A percentile compares a stretch with the other conserved stretches of the same genome.
phyloP scores from a whole-genome alignment of 805 yeast genomes.

The Candida krabiensis region DNA sequence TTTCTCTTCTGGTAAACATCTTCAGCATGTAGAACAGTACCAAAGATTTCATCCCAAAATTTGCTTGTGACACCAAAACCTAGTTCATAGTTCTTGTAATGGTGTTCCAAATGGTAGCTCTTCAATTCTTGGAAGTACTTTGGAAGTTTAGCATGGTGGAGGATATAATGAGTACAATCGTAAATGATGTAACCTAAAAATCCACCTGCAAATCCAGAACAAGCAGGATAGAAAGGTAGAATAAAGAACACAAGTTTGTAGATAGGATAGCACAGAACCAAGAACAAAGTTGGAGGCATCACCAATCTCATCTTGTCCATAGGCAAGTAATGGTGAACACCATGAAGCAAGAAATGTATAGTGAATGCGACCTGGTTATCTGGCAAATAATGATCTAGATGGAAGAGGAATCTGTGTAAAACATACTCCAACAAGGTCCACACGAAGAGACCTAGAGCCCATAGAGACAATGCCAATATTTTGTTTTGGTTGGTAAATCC shows the following conservation, averaged over 20 bases:
- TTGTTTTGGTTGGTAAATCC: conserved; percentile 55
- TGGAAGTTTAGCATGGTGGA: conserved; percentile 89
- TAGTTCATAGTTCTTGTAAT: conserved; percentile 92
- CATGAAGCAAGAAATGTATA: conserved; percentile 88
- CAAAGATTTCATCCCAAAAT: conserved; percentile 93
- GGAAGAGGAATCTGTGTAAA: conserved; percentile 90
- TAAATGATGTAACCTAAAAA: conserved; percentile 89
- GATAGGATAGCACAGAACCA: conserved; percentile 74
- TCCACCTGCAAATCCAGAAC: conserved; percentile 95
- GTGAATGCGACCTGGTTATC: conserved; percentile 73
- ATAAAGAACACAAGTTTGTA: conserved; percentile 72
- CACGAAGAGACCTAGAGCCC: conserved; percentile 77
- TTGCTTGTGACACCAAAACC: conserved; percentile 95
- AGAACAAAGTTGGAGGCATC: conserved; percentile 90
- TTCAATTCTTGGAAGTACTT: conserved; percentile 72
- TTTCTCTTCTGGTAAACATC: conserved; percentile 43
- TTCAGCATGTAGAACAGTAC: conserved; percentile 64
- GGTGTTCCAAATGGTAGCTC: conserved; percentile 94
- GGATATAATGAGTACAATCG: conserved; percentile 90
- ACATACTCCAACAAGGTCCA: conserved; percentile 93
- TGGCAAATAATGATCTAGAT: conserved; percentile 84
- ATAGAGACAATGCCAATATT: conserved; percentile 52
- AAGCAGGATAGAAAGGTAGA: conserved; percentile 81
- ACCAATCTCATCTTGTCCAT: conserved; percentile 94
- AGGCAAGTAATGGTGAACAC: conserved; percentile 95